A percentile compares a stretch with the other conserved stretches of the same genome.
phyloP scores from a whole-genome alignment of 2,329 filamentous ascomycete genomes.

The Talaromyces sp. region DNA sequence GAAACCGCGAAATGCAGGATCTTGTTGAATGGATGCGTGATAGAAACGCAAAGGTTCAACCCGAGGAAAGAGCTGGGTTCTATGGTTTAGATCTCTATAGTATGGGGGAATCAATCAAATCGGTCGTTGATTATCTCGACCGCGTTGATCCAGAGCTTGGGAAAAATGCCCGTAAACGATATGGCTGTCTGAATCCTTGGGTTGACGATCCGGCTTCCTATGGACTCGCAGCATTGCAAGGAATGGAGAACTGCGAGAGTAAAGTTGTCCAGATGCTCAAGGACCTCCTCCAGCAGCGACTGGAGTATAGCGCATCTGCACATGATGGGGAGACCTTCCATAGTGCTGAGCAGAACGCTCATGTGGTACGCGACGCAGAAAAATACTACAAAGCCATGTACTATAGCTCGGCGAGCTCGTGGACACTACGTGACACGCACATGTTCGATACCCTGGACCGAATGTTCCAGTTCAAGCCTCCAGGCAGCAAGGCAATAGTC shows the following conservation, averaged over 20 bases:
- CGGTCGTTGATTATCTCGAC: constrained; percentile 51
- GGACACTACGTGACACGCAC: constrained; percentile 53
- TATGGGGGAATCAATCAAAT: constrained; percentile 46
- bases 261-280: constrained; percentile 47
- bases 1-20: constrained; percentile 51
- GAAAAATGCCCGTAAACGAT: constrained; percentile 44
- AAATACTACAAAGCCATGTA: constrained; percentile 54
- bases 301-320: constrained; percentile 38
- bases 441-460: constrained; percentile 51
- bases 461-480: constrained; percentile 41
- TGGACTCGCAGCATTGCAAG: constrained; percentile 42
- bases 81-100: constrained; percentile 55
- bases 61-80: constrained; percentile 38
- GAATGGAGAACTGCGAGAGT: constrained; percentile 47
- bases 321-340: constrained; percentile 49
- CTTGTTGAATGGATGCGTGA: constrained; percentile 53
- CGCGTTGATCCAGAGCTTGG: constrained; percentile 44
- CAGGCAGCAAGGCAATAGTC: constrained; percentile 47
- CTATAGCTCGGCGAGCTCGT: constrained; percentile 47
- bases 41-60: constrained; percentile 37
- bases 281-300: constrained; percentile 42
- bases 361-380: constrained; percentile 50
- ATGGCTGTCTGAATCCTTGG: constrained; percentile 49
- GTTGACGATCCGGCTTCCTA: constrained; percentile 50
- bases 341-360: constrained; percentile 51